A percentile compares a stretch with the other conserved stretches of the same genome.
These are phyloP conservation scores for Clathrospora elynae DNA, from an alignment of 2,329 filamentous ascomycete species.

Conservation along the genomic window DNA sequence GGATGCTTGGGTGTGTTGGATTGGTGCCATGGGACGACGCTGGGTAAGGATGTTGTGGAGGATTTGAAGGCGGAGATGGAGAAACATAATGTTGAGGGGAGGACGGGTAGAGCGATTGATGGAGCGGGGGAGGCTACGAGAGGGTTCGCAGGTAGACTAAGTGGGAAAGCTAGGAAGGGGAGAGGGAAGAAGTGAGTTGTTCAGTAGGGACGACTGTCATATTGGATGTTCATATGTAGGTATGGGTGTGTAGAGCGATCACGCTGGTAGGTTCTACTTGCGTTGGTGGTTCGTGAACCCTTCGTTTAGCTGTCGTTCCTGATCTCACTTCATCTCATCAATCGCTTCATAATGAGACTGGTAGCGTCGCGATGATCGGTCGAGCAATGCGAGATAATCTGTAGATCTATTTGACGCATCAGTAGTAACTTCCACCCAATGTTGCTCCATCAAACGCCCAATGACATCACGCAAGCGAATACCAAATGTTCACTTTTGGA, in stretches of 20 bases:
- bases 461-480: conserved; percentile 44
- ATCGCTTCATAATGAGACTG: background rate
- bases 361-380: conserved; percentile 21
- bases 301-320: conserved; percentile 10
- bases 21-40: conserved; percentile 45
- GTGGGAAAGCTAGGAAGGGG: conserved; percentile 35
- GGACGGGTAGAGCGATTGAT: conserved; percentile 45
- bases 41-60: conserved; percentile 62
- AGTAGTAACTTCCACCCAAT: conserved; percentile 33
- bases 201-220: too few relatives aligned
- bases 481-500: conserved; percentile 47
- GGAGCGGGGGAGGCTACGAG: conserved; percentile 39
- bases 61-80: conserved; percentile 62
- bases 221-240: background rate
- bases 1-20: conserved; percentile 64
- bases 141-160: conserved; percentile 38
- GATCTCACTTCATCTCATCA: conserved; percentile 13
- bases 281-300: conserved; percentile 8
- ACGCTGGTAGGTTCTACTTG: conserved; percentile 4
- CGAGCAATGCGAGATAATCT: conserved; percentile 26
- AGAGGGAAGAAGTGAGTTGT: conserved; percentile 31
- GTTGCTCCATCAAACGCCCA: conserved; percentile 33
- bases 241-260: background rate
- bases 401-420: conserved; percentile 39
- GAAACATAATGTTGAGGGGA: conserved; percentile 59